Percentiles rank a stretch among this genome's conserved stretches.
Conservation (phyloP, 441 rosid species). For the Eutrema salsugineum region DNA sequence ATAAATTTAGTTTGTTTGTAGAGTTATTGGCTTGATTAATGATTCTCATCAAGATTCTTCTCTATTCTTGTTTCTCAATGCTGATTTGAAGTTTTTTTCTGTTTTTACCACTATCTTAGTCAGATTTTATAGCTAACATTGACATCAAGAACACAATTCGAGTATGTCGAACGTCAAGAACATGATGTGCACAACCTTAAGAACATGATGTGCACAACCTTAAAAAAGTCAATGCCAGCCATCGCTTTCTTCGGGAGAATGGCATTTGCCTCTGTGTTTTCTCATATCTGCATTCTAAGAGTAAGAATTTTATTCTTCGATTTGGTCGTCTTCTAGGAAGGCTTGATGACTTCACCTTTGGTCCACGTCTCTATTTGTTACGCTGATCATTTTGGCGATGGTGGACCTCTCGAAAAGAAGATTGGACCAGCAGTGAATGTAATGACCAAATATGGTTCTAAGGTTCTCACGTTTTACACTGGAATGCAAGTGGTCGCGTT, state of each 20-base stretch:
- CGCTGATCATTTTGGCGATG: constrained; percentile 33
- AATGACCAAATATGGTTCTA: constrained; percentile 23
- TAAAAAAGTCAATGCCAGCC: constrained; percentile 30
- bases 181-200: no score
- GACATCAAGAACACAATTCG: not conserved
- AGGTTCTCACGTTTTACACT: constrained; percentile 26
- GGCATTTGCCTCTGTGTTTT: constrained; percentile 28
- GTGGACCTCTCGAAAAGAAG: constrained; percentile 27
- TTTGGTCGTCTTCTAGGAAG: no score
- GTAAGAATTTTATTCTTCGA: no score
- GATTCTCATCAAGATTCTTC: not conserved
- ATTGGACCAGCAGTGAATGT: constrained; percentile 27
- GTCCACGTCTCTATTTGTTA: constrained; percentile 7
- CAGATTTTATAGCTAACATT: not conserved
- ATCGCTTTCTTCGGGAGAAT: constrained; percentile 31
- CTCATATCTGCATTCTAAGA: constrained; percentile 29
- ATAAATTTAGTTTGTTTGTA: not conserved
- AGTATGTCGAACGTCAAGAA: constrained; percentile 14
- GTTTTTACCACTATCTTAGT: not conserved
- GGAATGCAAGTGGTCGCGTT: constrained; percentile 35
- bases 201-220: no score
- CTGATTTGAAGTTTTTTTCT: not conserved
- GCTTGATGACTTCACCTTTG: no score
- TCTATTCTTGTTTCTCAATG: not conserved
- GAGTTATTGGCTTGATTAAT: not conserved